Evolutionary conservation across 371 early-diverging fungal species (phyloP).

Genomic region (Mucor irregularis): DNA sequence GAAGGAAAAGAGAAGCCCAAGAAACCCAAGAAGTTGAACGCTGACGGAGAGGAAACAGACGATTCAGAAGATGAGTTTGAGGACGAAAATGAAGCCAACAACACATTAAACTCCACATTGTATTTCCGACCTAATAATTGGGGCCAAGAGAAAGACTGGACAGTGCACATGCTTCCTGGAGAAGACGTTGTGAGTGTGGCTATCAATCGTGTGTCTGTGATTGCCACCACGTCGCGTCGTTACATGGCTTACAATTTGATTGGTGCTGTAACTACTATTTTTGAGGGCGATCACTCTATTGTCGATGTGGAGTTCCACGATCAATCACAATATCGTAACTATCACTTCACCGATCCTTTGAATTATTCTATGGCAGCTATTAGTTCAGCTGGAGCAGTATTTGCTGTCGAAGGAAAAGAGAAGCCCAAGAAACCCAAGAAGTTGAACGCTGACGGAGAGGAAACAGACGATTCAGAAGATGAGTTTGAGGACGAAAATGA

Average conservation of each 20-base stretch:
- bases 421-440: slow-evolving; percentile 2
- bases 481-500: too few species aligned
- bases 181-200: slow-evolving; percentile 77
- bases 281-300: slow-evolving; percentile 68
- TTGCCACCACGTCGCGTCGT: slow-evolving; percentile 76
- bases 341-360: slow-evolving; percentile 79
- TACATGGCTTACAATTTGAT: slow-evolving; percentile 83
- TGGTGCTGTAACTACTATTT: slow-evolving; percentile 76
- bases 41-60: slow-evolving; percentile 26
- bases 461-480: slow-evolving; percentile 27
- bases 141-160: slow-evolving; percentile 77
- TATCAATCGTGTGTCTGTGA: slow-evolving; percentile 65
- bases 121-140: slow-evolving; percentile 39
- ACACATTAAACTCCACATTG: slow-evolving; percentile 53
- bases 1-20: slow-evolving; percentile 34
- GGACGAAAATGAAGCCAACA: too few species aligned
- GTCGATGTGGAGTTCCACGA: slow-evolving; percentile 89
- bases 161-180: slow-evolving; percentile 56
- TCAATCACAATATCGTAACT: slow-evolving; percentile 70
- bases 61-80: slow-evolving; percentile 22
- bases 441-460: slow-evolving; percentile 11
- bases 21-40: background rate
- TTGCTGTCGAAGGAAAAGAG: slow-evolving; percentile 62
- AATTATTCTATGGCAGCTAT: slow-evolving; percentile 77
- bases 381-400: slow-evolving; percentile 70